phyloP scores from a whole-genome alignment of 2,329 filamentous ascomycete genomes.

The Kalmusia sp. region DNA sequence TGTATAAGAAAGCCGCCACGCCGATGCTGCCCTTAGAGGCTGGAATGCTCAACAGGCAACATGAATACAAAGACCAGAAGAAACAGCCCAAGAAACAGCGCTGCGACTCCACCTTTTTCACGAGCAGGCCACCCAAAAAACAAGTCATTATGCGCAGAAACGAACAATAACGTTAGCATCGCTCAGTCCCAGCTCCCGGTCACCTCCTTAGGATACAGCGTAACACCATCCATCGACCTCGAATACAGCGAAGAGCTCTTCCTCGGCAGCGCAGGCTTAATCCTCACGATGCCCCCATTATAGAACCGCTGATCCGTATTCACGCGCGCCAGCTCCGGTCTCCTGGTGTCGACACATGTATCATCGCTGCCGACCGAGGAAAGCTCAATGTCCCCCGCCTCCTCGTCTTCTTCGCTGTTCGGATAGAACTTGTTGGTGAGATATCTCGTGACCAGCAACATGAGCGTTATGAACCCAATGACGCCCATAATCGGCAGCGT shows the following conservation, averaged over 20 bases:
- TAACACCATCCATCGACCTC: conserved; percentile 9
- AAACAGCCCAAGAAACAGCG: no score
- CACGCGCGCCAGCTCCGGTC: no score
- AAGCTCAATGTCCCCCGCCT: not conserved
- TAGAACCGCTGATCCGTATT: not conserved
- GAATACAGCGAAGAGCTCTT: conserved; percentile 6
- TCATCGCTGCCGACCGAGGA: not conserved
- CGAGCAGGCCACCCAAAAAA: no score
- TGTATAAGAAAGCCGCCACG: no score
- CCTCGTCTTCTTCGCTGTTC: not conserved
- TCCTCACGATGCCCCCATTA: not conserved
- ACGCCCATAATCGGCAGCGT: not conserved
- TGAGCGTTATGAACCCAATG: not conserved
- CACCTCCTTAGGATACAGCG: not conserved
- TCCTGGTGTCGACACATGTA: not conserved
- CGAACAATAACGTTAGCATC: no score
- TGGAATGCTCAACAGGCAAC: no score
- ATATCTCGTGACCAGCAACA: not conserved
- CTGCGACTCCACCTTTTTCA: no score
- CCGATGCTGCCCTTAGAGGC: no score
- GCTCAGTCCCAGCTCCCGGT: not conserved
- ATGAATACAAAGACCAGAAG: no score
- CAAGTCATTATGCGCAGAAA: no score
- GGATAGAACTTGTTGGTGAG: not conserved
- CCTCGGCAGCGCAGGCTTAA: not conserved